Evolutionary conservation across 129 eudicot species (phyloP), one percentile per base, ranked within the genome.

Genomic region (Dittrichia graveolens): DNA sequence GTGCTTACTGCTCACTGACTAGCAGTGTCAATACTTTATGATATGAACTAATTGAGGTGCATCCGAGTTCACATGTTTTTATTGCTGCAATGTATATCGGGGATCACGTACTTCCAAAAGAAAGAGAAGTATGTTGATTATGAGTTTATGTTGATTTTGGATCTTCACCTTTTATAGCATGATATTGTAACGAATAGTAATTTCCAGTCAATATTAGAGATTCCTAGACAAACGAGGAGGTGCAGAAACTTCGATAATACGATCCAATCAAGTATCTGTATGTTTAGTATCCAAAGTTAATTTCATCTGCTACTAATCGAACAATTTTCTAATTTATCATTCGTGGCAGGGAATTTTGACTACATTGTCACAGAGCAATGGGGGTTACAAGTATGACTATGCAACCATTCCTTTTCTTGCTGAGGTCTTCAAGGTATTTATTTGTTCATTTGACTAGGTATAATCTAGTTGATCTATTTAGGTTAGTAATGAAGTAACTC

Each of bases 341-440:
- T 34, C 44, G 15, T 77, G 60, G 80, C 90, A 95, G 97, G 99
- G 99, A 68, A 95, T 95, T 61, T 78, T 95, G 83, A 91, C 99
- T 1, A 95, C 97, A 56, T 75, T 94, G 73, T 94, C 98, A 4
- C 98, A 94, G 78, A 95, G 88, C 59, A 73, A 88, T 67, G 96
- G 99, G 53, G 89, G 89, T 40, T 95, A 95, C 77, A 90, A 84
- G 71, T 95, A 90, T 86, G 99, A 95, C 76, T 95, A 88, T 78
- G 97, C 97, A 41, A 90, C 97, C 59, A 86, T 95, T 83, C 97
- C 99, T 71, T 95, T 95, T 80, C 99, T 90, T 69, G 99, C 99
- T 67, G 99, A 95, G 78, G 76, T 91, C 82, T 95, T 88, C 76
- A 95, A 95, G 99, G 99, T 88, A 79, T 47, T 68, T 7, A n/a